Percentiles rank a stretch among this genome's conserved stretches.
phyloP scores from a whole-genome alignment of 1,284 basidiomycete genomes.

The Papiliotrema flavescens region DNA sequence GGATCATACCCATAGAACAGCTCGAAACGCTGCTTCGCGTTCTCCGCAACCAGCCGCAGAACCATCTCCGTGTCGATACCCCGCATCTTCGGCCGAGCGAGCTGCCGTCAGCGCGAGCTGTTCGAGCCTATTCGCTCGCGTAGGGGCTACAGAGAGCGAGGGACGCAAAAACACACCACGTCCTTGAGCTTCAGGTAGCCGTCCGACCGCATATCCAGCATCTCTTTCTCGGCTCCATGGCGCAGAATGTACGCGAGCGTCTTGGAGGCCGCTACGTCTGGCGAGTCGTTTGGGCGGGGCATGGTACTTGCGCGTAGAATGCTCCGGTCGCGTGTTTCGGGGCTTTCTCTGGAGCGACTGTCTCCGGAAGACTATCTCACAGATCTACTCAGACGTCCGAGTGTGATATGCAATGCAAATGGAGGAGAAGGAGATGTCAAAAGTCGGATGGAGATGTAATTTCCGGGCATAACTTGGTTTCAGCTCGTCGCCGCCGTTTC shows the following conservation, averaged over 20 bases:
- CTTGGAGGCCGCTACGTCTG: slow-evolving; percentile 61
- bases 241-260: slow-evolving; percentile 78
- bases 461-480: too few species aligned
- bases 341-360: too few species aligned
- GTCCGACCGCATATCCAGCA: slow-evolving; percentile 68
- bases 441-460: too few species aligned
- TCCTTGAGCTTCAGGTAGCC: slow-evolving; percentile 73
- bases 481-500: too few species aligned
- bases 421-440: too few species aligned
- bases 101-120: slow-evolving; percentile 41
- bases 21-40: slow-evolving; percentile 74
- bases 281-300: slow-evolving; percentile 49
- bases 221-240: slow-evolving; percentile 75
- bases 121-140: not conserved
- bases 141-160: not conserved
- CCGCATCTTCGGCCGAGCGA: slow-evolving; percentile 56
- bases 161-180: slow-evolving; percentile 57
- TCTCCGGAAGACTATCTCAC: too few species aligned
- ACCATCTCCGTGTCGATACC: slow-evolving; percentile 59
- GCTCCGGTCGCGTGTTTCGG: too few species aligned
- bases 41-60: slow-evolving; percentile 66
- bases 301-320: too few species aligned
- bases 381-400: too few species aligned
- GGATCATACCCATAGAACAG: slow-evolving; percentile 60
- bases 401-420: too few species aligned